Percentiles rank a stretch among this genome's conserved stretches.
These are phyloP conservation scores for Gossypium mustelinum DNA, from an alignment of 345 rosid species.

Conservation along the genomic window DNA sequence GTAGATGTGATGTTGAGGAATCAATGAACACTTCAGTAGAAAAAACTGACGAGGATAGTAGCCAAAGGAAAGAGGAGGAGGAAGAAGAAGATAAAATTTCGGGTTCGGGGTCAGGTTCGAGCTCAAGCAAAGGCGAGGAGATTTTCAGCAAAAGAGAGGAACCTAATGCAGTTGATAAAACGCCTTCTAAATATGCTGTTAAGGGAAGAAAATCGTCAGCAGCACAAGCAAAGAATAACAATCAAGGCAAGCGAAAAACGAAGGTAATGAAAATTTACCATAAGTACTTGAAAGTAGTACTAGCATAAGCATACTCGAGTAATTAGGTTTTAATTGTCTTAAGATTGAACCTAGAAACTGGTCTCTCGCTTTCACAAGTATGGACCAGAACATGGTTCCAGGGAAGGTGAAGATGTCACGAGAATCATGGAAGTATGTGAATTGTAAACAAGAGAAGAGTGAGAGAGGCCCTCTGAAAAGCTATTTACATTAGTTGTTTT, in stretches of 20 bases:
- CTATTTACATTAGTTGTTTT: not conserved
- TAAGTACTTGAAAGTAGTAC: not conserved
- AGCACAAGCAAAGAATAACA: conserved; percentile 28
- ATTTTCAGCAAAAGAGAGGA: conserved; percentile 19
- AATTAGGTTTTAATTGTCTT: conserved; percentile 1
- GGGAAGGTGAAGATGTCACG: conserved; percentile 23
- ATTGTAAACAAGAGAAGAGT: not conserved
- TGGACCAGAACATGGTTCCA: conserved; percentile 10
- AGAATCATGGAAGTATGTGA: conserved; percentile 17
- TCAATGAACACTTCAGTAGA: conserved; percentile 34
- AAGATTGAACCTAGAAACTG: no score
- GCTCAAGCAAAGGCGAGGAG: conserved; percentile 1
- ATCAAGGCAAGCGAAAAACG: conserved; percentile 55
- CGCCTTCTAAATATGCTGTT: conserved; percentile 34
- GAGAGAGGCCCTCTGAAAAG: conserved; percentile 7
- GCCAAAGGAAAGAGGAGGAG: conserved; percentile 24
- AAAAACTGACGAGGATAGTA: conserved; percentile 18
- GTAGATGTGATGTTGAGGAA: conserved; percentile 44
- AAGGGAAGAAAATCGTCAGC: conserved; percentile 50
- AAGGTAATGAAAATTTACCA: conserved; percentile 33
- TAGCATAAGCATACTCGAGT: not conserved
- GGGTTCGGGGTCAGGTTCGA: conserved; percentile 12
- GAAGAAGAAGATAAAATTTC: conserved; percentile 34
- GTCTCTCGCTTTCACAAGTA: not conserved
- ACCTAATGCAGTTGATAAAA: conserved; percentile 24